Conservation (phyloP, 2,329 filamentous ascomycete species). For the Uncinocarpus reesii region DNA sequence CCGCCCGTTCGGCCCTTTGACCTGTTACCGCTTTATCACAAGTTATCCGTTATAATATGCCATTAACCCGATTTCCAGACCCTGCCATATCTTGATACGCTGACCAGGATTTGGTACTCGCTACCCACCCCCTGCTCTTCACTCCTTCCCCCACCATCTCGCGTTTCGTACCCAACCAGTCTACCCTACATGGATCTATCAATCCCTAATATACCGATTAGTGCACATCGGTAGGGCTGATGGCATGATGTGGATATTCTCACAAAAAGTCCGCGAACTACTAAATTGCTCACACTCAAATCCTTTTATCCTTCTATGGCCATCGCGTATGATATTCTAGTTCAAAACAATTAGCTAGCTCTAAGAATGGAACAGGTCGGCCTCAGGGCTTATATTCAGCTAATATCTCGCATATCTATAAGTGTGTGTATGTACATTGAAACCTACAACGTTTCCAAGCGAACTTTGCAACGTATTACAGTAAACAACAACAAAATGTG, state of each 20-base stretch:
- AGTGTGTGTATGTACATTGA: background rate
- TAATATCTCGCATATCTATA: too few species aligned
- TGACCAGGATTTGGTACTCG: background rate
- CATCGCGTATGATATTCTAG: constrained; percentile 8
- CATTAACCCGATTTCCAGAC: constrained; percentile 2
- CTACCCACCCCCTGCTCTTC: background rate
- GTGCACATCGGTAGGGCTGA: background rate
- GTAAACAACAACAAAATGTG: background rate
- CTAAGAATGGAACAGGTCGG: constrained; percentile 10
- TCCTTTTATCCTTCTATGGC: constrained; percentile 5
- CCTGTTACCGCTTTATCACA: background rate
- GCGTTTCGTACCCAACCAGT: constrained; percentile 1
- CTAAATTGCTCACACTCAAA: constrained; percentile 1
- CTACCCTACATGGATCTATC: background rate
- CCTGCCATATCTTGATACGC: background rate
- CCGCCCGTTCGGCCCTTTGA: background rate
- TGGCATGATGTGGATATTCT: background rate
- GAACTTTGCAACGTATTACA: too few species aligned
- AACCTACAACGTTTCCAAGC: background rate
- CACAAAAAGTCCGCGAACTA: constrained; percentile 2
- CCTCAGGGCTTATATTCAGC: constrained; percentile 12
- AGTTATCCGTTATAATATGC: constrained; percentile 8
- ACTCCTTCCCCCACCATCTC: constrained; percentile 1
- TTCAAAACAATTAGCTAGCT: constrained; percentile 10
- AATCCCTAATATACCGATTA: background rate